These are phyloP conservation scores for Aureobasidium sp. DNA, from an alignment of 2,329 filamentous ascomycete genomes.

Conservation along the genomic window DNA sequence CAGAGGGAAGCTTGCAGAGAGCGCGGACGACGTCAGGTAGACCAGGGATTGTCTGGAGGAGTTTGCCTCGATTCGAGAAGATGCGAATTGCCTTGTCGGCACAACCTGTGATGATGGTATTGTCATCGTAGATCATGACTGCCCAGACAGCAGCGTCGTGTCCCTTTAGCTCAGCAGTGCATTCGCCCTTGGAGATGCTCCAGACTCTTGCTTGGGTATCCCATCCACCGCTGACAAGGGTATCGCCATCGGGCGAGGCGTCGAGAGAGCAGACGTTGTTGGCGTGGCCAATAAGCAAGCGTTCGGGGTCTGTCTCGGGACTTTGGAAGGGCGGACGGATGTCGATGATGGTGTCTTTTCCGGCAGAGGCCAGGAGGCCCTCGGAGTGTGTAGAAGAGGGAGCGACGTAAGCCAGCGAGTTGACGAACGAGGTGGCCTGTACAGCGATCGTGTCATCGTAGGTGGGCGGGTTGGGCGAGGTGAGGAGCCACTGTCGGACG, in stretches of 20 bases:
- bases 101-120: constrained; percentile 70
- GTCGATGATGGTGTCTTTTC: constrained; percentile 88
- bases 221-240: constrained; percentile 88
- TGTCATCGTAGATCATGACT: constrained; percentile 73
- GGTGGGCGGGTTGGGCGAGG: constrained; percentile 53
- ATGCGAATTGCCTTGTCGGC: constrained; percentile 85
- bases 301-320: constrained; percentile 69
- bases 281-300: constrained; percentile 75
- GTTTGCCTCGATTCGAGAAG: constrained; percentile 58
- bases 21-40: constrained; percentile 80
- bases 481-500: constrained; percentile 74
- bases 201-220: constrained; percentile 82
- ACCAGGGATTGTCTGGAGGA: constrained; percentile 56
- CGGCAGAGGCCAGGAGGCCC: constrained; percentile 77
- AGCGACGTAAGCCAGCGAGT: constrained; percentile 68
- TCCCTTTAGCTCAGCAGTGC: constrained; percentile 59
- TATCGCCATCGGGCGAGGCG: constrained; percentile 60
- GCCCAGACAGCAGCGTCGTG: constrained; percentile 83
- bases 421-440: constrained; percentile 79
- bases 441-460: constrained; percentile 74
- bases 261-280: constrained; percentile 85
- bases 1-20: constrained; percentile 68
- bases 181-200: constrained; percentile 79
- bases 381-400: constrained; percentile 61
- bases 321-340: constrained; percentile 63